phyloP scores from a whole-genome alignment of 352 stramenopile genomes.

The Thalassiosira oceanica region DNA sequence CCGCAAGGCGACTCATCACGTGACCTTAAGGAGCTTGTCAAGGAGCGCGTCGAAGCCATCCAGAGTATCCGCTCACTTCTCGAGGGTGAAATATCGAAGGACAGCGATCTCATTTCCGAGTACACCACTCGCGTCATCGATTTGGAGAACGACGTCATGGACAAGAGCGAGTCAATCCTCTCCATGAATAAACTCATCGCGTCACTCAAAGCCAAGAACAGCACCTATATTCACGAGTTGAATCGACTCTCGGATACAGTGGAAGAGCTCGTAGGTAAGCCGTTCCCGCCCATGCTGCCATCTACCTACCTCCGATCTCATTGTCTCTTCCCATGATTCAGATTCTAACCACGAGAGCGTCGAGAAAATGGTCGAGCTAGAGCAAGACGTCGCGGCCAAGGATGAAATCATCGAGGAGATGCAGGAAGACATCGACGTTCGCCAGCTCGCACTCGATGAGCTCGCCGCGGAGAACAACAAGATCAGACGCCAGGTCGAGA shows the following conservation, averaged over 20 bases:
- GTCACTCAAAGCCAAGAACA: conserved; percentile 23
- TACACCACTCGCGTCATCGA: conserved; percentile 27
- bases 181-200: conserved; percentile 2
- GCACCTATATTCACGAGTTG: conserved; percentile 12
- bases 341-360: conserved; percentile 11
- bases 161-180: conserved; percentile 29
- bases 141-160: conserved; percentile 8
- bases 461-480: conserved; percentile 10
- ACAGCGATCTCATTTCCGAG: conserved; percentile 27
- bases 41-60: conserved; percentile 30
- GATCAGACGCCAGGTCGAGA: conserved; percentile 2
- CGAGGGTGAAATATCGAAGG: conserved; percentile 19
- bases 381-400: conserved; percentile 13
- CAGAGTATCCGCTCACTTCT: conserved; percentile 32
- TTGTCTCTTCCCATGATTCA: too few relatives aligned
- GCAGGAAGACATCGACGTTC: conserved; percentile 5
- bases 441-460: conserved; percentile 4
- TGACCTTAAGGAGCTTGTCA: conserved; percentile 8
- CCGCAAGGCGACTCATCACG: not conserved
- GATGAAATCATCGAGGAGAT: conserved; percentile 17
- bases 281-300: too few relatives aligned
- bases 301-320: too few relatives aligned
- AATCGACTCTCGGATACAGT: conserved; percentile 1
- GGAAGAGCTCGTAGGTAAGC: conserved; percentile 16
- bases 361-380: conserved; percentile 13